Conservation (phyloP, 108 stramenopile genomes). For the Cyclotella sp. region DNA sequence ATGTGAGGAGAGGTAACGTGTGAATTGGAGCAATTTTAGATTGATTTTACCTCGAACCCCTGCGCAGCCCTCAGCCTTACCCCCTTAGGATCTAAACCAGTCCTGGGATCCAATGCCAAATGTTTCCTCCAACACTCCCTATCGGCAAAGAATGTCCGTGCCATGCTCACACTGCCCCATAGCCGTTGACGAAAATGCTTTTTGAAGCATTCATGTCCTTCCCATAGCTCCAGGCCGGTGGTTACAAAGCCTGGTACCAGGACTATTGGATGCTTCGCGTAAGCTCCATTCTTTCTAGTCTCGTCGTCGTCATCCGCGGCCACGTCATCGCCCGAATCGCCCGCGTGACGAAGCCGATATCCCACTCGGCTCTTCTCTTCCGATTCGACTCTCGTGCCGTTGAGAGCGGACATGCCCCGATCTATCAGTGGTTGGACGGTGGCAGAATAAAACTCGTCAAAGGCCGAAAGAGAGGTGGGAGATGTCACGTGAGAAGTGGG, state of each 20-base stretch:
- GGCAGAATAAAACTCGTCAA: slow-evolving; percentile 43
- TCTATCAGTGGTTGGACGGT: slow-evolving; percentile 44
- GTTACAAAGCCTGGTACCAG: slow-evolving; percentile 91
- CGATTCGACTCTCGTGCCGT: slow-evolving; percentile 23
- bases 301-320: background rate
- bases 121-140: slow-evolving; percentile 83
- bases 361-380: slow-evolving; percentile 35
- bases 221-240: slow-evolving; percentile 90
- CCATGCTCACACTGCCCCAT: slow-evolving; percentile 82
- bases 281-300: slow-evolving; percentile 61
- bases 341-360: slow-evolving; percentile 21
- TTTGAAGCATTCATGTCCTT: slow-evolving; percentile 77
- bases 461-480: slow-evolving; percentile 4
- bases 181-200: slow-evolving; percentile 85
- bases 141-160: slow-evolving; percentile 72
- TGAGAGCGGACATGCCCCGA: slow-evolving; percentile 19
- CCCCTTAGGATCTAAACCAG: slow-evolving; percentile 78
- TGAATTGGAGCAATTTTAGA: too few species aligned
- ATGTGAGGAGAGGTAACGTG: too few species aligned
- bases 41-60: slow-evolving; percentile 36
- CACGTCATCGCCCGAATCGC: background rate
- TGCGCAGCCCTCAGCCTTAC: slow-evolving; percentile 79
- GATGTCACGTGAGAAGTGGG: background rate
- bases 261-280: slow-evolving; percentile 81
- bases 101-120: slow-evolving; percentile 76